These are phyloP conservation scores for Colletotrichum musicola DNA, from an alignment of 2,329 filamentous ascomycete species.

Conservation along the genomic window DNA sequence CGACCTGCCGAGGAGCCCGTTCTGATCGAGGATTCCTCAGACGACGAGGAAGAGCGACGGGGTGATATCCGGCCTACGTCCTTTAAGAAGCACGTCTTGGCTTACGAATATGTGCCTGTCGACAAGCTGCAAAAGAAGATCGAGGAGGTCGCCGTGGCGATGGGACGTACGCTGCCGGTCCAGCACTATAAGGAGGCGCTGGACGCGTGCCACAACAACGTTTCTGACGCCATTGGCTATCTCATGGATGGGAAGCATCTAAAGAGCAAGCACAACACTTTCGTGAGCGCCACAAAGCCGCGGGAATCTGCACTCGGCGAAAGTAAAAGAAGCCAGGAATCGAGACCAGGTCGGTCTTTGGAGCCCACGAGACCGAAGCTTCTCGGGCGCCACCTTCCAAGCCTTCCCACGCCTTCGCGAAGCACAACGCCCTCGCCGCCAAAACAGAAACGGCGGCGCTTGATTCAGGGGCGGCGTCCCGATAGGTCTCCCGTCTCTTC, in stretches of 20 bases:
- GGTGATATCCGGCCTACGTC: conserved; percentile 74
- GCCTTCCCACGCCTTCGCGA: conserved; percentile 36
- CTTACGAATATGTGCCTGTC: conserved; percentile 63
- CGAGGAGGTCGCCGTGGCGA: conserved; percentile 53
- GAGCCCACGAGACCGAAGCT: conserved; percentile 32
- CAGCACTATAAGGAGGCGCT: conserved; percentile 51
- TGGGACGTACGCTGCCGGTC: conserved; percentile 47
- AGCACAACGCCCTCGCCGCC: conserved; percentile 46
- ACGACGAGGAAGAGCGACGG: conserved; percentile 68
- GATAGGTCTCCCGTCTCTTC: conserved; percentile 38
- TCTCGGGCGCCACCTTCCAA: conserved; percentile 39
- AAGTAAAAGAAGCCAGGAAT: conserved; percentile 17
- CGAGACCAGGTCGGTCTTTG: conserved; percentile 32
- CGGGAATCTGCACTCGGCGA: conserved; percentile 33
- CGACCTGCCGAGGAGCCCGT: conserved; percentile 56
- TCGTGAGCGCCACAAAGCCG: conserved; percentile 40
- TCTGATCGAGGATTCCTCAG: conserved; percentile 58
- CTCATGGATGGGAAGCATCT: conserved; percentile 43
- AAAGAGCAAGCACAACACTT: conserved; percentile 38
- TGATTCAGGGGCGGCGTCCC: conserved; percentile 52
- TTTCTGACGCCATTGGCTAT: conserved; percentile 51
- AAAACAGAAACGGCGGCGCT: conserved; percentile 45
- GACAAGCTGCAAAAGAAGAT: conserved; percentile 52
- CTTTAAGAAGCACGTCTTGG: conserved; percentile 57
- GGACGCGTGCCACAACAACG: conserved; percentile 47